phyloP scores from a whole-genome alignment of 176 grass and related monocot species.

The Oryza nivara region DNA sequence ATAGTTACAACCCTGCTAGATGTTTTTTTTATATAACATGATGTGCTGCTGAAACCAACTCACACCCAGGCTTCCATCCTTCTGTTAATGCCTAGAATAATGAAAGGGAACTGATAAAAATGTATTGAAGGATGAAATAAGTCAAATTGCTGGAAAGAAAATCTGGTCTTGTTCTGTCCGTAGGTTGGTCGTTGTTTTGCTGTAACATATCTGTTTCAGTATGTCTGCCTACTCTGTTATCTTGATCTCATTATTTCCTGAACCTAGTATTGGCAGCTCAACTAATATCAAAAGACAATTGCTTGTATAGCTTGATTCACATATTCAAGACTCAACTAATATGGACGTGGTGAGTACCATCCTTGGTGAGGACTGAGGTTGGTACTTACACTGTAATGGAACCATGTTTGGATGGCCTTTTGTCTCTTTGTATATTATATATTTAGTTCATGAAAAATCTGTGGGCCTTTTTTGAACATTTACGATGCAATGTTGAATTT shows the following conservation, averaged over 20 bases:
- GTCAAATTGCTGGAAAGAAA: neutral
- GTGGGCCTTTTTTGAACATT: neutral
- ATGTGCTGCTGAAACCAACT: slow-evolving; percentile 29
- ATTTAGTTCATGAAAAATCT: neutral
- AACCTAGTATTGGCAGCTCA: neutral
- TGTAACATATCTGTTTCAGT: slow-evolving; percentile 1
- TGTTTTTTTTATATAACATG: neutral
- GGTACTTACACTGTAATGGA: neutral
- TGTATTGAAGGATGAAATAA: slow-evolving; percentile 4
- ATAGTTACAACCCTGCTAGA: neutral
- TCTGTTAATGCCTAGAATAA: slow-evolving; percentile 1
- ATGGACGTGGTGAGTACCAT: neutral
- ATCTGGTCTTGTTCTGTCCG: neutral
- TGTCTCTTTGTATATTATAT: neutral
- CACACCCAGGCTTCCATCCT: slow-evolving; percentile 17
- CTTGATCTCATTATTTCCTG: slow-evolving; percentile 12
- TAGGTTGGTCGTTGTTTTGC: neutral
- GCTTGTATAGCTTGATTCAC: too few species aligned
- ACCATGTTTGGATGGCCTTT: neutral
- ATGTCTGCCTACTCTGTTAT: slow-evolving; percentile 11
- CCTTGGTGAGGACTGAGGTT: neutral
- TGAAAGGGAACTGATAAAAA: slow-evolving; percentile 14
- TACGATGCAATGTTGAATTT: neutral
- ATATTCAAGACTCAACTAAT: too few species aligned
- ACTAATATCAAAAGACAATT: slow-evolving; percentile 12